These are phyloP conservation scores for Botrytis sinoallii DNA, from an alignment of 2,329 filamentous ascomycete genomes.

Conservation along the genomic window DNA sequence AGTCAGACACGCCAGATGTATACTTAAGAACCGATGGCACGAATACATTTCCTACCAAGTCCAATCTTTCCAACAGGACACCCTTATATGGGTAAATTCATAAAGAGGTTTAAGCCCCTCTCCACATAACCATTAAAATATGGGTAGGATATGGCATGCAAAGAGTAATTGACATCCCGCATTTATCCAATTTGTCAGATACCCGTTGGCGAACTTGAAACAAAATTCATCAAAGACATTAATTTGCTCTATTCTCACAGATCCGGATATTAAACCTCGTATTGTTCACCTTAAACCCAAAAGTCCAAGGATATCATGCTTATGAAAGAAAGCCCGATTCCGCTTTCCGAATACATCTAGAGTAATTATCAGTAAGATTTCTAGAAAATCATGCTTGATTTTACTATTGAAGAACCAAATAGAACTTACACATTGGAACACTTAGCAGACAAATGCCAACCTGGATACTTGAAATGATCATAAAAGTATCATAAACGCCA, in stretches of 20 bases:
- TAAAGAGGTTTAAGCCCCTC: no score
- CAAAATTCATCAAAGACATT: not conserved
- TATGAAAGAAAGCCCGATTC: slow-evolving; percentile 15
- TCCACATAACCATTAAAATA: no score
- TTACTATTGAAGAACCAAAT: not conserved
- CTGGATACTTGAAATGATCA: slow-evolving; percentile 72
- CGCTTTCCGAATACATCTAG: slow-evolving; percentile 15
- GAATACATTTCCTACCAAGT: not conserved
- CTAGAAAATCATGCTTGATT: not conserved
- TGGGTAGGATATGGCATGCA: not conserved
- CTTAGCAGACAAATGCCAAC: slow-evolving; percentile 71
- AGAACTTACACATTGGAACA: slow-evolving; percentile 72
- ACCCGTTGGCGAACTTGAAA: not conserved
- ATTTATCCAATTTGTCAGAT: not conserved
- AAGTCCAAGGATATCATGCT: not conserved
- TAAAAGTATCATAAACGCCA: slow-evolving; percentile 61
- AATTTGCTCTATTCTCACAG: not conserved
- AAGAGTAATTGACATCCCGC: not conserved
- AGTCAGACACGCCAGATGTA: not conserved
- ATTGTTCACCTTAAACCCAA: slow-evolving; percentile 4
- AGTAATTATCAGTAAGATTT: not conserved
- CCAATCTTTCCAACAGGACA: not conserved
- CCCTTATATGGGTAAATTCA: not conserved
- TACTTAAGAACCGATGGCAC: not conserved
- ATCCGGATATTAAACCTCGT: not conserved